phyloP scores from a whole-genome alignment of 2,329 filamentous ascomycete genomes.

The Cladosporium sp. region DNA sequence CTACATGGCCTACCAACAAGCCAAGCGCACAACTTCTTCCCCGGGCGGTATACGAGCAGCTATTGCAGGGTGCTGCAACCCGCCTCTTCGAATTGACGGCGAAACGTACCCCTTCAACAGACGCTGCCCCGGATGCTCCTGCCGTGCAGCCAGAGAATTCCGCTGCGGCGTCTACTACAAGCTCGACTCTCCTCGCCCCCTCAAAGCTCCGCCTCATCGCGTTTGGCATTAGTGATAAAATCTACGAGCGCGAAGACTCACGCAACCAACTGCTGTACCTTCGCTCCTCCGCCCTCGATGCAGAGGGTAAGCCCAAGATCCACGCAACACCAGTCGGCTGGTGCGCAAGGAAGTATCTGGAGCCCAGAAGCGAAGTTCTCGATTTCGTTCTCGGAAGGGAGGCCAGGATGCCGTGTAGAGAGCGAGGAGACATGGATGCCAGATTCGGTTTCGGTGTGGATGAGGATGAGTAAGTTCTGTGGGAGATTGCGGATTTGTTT shows the following conservation, averaged over 20 bases:
- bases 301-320: slow-evolving; percentile 37
- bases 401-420: slow-evolving; percentile 31
- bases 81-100: slow-evolving; percentile 24
- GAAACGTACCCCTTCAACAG: slow-evolving; percentile 2
- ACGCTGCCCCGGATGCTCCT: neutral
- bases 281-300: slow-evolving; percentile 39
- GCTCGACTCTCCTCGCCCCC: neutral
- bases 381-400: slow-evolving; percentile 40
- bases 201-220: slow-evolving; percentile 42
- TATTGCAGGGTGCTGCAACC: slow-evolving; percentile 33
- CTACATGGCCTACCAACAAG: slow-evolving; percentile 45
- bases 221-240: slow-evolving; percentile 44
- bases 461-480: neutral
- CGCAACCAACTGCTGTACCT: slow-evolving; percentile 45
- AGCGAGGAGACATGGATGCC: slow-evolving; percentile 7
- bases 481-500: neutral
- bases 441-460: slow-evolving; percentile 9
- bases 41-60: slow-evolving; percentile 42
- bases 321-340: slow-evolving; percentile 44
- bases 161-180: neutral
- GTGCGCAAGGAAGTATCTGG: slow-evolving; percentile 43
- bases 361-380: slow-evolving; percentile 42
- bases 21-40: slow-evolving; percentile 38
- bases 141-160: neutral
- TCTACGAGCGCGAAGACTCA: slow-evolving; percentile 45